Percentiles rank a stretch among this genome's conserved stretches.
phyloP scores from a whole-genome alignment of 2,329 filamentous ascomycete species.

The Cordyceps javanica region DNA sequence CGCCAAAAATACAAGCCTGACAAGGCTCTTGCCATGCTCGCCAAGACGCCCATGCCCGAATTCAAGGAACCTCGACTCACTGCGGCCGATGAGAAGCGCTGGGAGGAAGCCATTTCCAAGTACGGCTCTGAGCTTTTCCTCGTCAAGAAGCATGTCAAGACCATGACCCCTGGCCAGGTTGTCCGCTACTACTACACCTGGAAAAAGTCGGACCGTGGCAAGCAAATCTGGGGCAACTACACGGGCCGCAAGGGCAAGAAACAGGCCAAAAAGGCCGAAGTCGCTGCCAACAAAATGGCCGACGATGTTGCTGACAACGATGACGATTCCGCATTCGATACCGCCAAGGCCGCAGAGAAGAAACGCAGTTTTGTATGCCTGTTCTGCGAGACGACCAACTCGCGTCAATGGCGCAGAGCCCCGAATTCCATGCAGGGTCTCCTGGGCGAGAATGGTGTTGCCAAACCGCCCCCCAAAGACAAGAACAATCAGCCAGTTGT shows the following conservation, averaged over 20 bases:
- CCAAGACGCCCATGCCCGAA: slow-evolving; percentile 59
- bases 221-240: slow-evolving; percentile 84
- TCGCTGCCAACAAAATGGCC: slow-evolving; percentile 66
- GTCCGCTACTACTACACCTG: slow-evolving; percentile 95
- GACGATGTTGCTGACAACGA: slow-evolving; percentile 89
- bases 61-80: slow-evolving; percentile 82
- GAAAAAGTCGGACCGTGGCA: slow-evolving; percentile 88
- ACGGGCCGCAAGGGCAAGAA: slow-evolving; percentile 86
- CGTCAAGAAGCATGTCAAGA: slow-evolving; percentile 81
- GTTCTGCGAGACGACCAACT: slow-evolving; percentile 75
- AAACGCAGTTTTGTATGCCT: slow-evolving; percentile 90
- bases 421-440: slow-evolving; percentile 70
- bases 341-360: slow-evolving; percentile 69
- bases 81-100: slow-evolving; percentile 75
- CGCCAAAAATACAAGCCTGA: slow-evolving; percentile 65
- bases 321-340: slow-evolving; percentile 95
- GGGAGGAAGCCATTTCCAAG: slow-evolving; percentile 85
- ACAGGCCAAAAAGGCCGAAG: slow-evolving; percentile 68
- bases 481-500: slow-evolving; percentile 69
- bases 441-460: slow-evolving; percentile 52
- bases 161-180: slow-evolving; percentile 69
- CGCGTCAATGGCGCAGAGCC: slow-evolving; percentile 86
- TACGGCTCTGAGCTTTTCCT: slow-evolving; percentile 84
- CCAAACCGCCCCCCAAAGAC: slow-evolving; percentile 60
- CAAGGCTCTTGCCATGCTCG: slow-evolving; percentile 63